Percentiles rank a stretch among this genome's conserved stretches.
phyloP scores from a whole-genome alignment of 2,329 filamentous ascomycete species.

The Penicillium sp. region DNA sequence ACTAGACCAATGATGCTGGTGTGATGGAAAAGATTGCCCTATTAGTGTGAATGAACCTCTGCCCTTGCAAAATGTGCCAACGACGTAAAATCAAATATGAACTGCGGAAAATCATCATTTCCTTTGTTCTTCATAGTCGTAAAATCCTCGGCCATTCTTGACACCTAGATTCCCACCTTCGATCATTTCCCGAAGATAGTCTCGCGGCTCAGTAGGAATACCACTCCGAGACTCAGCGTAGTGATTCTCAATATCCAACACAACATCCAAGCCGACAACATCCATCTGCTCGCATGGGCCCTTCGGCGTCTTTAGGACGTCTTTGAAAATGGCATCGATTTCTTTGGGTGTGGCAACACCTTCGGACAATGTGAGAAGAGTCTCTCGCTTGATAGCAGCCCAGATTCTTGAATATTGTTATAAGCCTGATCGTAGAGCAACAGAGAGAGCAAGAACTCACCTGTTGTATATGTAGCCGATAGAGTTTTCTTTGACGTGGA shows the following conservation, averaged over 20 bases:
- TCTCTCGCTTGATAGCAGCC: slow-evolving; percentile 45
- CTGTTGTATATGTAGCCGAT: slow-evolving; percentile 44
- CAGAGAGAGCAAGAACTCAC: slow-evolving; percentile 11
- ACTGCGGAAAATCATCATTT: neutral
- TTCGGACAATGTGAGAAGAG: slow-evolving; percentile 34
- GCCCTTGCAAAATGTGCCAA: neutral
- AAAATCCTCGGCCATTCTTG: slow-evolving; percentile 36
- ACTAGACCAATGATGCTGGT: slow-evolving; percentile 45
- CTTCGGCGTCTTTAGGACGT: slow-evolving; percentile 34
- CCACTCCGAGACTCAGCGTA: slow-evolving; percentile 34
- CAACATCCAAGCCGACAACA: slow-evolving; percentile 41
- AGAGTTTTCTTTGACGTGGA: slow-evolving; percentile 36
- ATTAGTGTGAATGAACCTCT: too few species aligned
- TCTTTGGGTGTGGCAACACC: slow-evolving; percentile 37
- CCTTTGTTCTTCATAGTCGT: slow-evolving; percentile 23
- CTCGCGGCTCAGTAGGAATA: slow-evolving; percentile 31
- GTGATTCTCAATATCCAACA: slow-evolving; percentile 42
- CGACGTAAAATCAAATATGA: neutral
- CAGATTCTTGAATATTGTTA: slow-evolving; percentile 31
- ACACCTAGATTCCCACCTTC: slow-evolving; percentile 32
- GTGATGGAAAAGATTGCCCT: rapidly evolving
- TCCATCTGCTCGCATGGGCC: slow-evolving; percentile 44
- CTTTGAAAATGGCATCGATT: slow-evolving; percentile 39
- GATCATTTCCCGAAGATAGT: slow-evolving; percentile 34
- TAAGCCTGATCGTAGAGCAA: neutral